Base-by-base conservation (phyloP, 495 filamentous ascomycete species). In the Aspergillus bridgeri region DNA sequence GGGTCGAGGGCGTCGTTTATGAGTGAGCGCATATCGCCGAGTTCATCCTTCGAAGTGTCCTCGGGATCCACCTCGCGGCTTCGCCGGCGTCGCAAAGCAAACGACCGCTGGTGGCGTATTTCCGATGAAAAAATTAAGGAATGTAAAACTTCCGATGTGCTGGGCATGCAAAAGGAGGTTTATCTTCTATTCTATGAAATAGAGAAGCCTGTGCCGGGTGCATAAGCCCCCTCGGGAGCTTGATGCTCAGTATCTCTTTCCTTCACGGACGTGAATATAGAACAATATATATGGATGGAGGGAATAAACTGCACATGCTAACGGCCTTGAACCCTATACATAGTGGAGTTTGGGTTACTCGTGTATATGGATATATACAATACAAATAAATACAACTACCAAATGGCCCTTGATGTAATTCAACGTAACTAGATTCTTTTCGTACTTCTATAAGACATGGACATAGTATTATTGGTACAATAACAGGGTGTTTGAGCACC, bases 81-180 rank as follows among this genome's bases (percentile, higher is more conserved):
- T 19, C 86, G 81, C 60, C 74, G 78, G 33, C 81, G 78, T 58
- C 86, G 86, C 63, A 83, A 82, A 60, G 63, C 76, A n/a, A 83
- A 75, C 54, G 82, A 89, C 63, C 82, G 89, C 19, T 99, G 94
- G 94, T 99, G 94, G 94, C 83, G 94, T 15, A 97, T 99, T 48
- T 97, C 92, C 42, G 94, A 99, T 67, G 94, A 98, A 38, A 97
- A 97, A 67, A 82, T 98, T 56, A 96, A 93, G 65, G 93, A 97
- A 66, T 87, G 90, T 56, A 94, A 89, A 71, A 98, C 92, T 3
- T 84, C 82, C 50, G 93, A 99, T 52, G 91, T 99, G 20, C 67
- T 99, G 53, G 82, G 82, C 9, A 96, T 97, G 93, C 91, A 97
- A 69, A 87, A 86, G 61, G 94, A 97, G 70, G 93, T 97, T 0